Evolutionary conservation across 1,284 basidiomycete genomes (phyloP).

Genomic region (Leccinum fallax): DNA sequence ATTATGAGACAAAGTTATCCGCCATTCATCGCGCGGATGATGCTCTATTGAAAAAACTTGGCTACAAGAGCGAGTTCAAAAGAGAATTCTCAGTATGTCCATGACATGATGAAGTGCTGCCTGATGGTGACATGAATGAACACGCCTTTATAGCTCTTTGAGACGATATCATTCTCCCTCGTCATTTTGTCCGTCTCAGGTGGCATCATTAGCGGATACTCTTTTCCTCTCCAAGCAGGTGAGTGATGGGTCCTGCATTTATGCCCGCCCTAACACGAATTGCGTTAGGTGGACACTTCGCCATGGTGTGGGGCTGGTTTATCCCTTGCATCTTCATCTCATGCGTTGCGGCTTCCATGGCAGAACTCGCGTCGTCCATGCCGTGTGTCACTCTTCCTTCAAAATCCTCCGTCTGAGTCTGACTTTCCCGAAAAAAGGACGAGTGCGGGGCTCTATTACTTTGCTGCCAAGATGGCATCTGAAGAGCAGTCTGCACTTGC

Average conservation of each 20-base stretch:
- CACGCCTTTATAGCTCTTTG: slow-evolving; percentile 43
- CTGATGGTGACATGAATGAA: not conserved
- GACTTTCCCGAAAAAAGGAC: slow-evolving; percentile 40
- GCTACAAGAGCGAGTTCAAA: slow-evolving; percentile 73
- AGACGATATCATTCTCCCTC: slow-evolving; percentile 66
- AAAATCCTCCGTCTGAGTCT: not conserved
- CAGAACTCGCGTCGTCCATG: slow-evolving; percentile 71
- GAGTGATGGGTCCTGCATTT: not conserved
- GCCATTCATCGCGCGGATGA: slow-evolving; percentile 45
- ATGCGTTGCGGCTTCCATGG: slow-evolving; percentile 63
- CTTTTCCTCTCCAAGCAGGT: slow-evolving; percentile 62
- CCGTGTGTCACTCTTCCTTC: slow-evolving; percentile 49
- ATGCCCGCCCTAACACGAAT: not conserved
- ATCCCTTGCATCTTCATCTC: slow-evolving; percentile 65
- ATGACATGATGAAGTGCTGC: not conserved
- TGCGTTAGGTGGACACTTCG: slow-evolving; percentile 60
- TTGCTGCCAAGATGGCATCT: slow-evolving; percentile 67
- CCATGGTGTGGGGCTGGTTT: slow-evolving; percentile 68
- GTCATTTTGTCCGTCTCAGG: slow-evolving; percentile 72
- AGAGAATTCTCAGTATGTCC: slow-evolving; percentile 64
- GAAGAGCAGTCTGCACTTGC: slow-evolving; percentile 55
- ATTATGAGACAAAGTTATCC: slow-evolving; percentile 3
- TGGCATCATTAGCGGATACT: slow-evolving; percentile 62
- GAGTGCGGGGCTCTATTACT: slow-evolving; percentile 70
- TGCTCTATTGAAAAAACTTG: slow-evolving; percentile 58